A percentile compares a stretch with the other conserved stretches of the same genome.
phyloP scores from a whole-genome alignment of 2,329 filamentous ascomycete genomes.

The Penicillium sp. region DNA sequence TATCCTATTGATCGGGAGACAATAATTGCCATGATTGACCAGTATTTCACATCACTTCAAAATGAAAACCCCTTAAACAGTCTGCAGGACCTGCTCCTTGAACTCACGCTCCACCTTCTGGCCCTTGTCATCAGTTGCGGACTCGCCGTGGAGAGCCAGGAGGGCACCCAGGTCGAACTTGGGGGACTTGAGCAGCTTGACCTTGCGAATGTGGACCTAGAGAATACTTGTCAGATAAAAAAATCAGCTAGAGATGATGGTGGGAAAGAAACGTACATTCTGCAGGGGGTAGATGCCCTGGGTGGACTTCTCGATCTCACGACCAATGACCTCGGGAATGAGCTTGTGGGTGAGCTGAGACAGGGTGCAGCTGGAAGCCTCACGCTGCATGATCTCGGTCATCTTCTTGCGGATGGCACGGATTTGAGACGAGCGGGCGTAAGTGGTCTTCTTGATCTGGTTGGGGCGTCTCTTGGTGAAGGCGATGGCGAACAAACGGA shows the following conservation, averaged over 20 bases:
- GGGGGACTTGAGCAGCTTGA: slow-evolving; percentile 97
- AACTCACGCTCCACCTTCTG: slow-evolving; percentile 99
- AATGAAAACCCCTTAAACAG: slow-evolving; percentile 73
- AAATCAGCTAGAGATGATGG: neutral
- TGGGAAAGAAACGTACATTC: slow-evolving; percentile 69
- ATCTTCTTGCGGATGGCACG: slow-evolving; percentile 99
- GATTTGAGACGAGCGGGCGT: slow-evolving; percentile 95
- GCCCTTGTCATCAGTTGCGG: slow-evolving; percentile 89
- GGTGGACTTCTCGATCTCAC: slow-evolving; percentile 99
- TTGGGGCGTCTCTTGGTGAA: slow-evolving; percentile 99
- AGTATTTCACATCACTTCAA: slow-evolving; percentile 78
- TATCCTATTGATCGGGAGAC: slow-evolving; percentile 29
- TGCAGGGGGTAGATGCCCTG: slow-evolving; percentile 99
- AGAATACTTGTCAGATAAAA: slow-evolving; percentile 28
- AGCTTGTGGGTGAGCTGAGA: slow-evolving; percentile 97
- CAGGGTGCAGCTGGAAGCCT: slow-evolving; percentile 91
- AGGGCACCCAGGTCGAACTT: slow-evolving; percentile 99
- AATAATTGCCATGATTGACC: slow-evolving; percentile 53
- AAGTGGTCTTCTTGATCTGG: slow-evolving; percentile 99
- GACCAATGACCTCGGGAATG: slow-evolving; percentile 98
- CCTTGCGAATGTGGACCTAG: slow-evolving; percentile 99
- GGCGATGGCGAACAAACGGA: slow-evolving; percentile 97
- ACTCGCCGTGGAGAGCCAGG: slow-evolving; percentile 96
- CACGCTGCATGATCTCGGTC: slow-evolving; percentile 97
- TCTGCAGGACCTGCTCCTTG: slow-evolving; percentile 95